A percentile compares a stretch with the other conserved stretches of the same genome.
phyloP scores from a whole-genome alignment of 2,329 filamentous ascomycete genomes.

The Lachnellula cervina region DNA sequence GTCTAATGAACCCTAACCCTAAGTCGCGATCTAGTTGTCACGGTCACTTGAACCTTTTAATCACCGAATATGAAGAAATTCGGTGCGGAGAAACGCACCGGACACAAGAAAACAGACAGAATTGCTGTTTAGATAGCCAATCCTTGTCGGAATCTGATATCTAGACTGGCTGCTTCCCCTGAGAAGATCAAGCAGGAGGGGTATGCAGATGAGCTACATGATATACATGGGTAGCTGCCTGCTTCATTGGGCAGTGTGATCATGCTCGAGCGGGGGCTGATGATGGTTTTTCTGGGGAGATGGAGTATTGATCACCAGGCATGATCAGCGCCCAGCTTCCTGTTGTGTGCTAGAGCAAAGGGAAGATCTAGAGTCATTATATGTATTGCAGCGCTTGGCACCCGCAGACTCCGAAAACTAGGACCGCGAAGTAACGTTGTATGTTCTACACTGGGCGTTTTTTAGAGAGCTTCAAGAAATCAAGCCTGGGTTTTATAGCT shows the following conservation, averaged over 20 bases:
- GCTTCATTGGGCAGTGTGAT: constrained; percentile 5
- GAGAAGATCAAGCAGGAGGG: constrained; percentile 3
- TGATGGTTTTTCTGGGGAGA: constrained; percentile 3
- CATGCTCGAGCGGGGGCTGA: constrained; percentile 3
- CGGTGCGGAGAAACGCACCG: not conserved
- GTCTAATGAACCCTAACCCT: too few species aligned
- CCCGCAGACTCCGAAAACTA: not conserved
- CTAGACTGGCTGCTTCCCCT: constrained; percentile 19
- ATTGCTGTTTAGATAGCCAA: not conserved
- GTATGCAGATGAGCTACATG: not conserved
- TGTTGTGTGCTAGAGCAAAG: constrained; percentile 2
- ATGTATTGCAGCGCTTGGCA: not conserved
- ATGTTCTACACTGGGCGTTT: not conserved
- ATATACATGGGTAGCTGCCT: not conserved
- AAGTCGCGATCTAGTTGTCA: not conserved
- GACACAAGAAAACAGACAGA: not conserved
- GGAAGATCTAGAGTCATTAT: not conserved
- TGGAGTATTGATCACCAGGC: not conserved
- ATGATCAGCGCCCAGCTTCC: constrained; percentile 10
- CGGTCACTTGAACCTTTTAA: constrained; percentile 7
- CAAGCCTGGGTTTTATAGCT: not conserved
- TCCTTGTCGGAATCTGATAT: constrained; percentile 1
- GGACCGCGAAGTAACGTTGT: constrained; percentile 3
- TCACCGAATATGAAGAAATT: not conserved
- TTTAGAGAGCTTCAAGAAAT: not conserved